phyloP scores from a whole-genome alignment of 257 asterid genomes.

The Nemophila menziesii region DNA sequence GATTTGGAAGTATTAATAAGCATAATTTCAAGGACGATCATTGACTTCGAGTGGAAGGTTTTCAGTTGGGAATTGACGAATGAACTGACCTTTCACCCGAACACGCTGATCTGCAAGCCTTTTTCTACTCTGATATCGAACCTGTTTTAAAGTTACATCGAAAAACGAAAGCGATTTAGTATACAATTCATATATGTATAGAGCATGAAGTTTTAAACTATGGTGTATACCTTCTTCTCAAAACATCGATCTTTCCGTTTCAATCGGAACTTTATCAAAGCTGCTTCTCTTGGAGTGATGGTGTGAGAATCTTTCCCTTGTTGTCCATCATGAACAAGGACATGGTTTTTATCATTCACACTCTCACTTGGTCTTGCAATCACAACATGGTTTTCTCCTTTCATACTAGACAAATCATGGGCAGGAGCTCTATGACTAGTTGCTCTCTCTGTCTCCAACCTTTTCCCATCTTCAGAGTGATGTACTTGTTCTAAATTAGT shows the following conservation, averaged over 20 bases:
- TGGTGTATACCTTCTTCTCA: not conserved
- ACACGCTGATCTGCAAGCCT: constrained; percentile 20
- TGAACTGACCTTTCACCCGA: constrained; percentile 18
- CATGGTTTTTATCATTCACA: not conserved
- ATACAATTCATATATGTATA: not conserved
- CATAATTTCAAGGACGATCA: not conserved
- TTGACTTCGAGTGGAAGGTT: not conserved
- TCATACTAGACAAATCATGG: not conserved
- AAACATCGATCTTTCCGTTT: constrained; percentile 3
- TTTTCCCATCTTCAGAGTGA: not conserved
- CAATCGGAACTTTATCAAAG: constrained; percentile 1
- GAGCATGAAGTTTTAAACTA: not conserved
- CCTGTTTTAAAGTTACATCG: constrained; percentile 2
- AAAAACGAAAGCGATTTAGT: not conserved
- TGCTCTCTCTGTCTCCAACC: not conserved
- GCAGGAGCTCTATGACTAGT: not conserved
- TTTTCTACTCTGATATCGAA: constrained; percentile 15
- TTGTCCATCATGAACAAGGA: not conserved
- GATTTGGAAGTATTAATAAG: not conserved
- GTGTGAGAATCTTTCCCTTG: not conserved
- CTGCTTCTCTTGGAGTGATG: not conserved
- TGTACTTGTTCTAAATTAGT: not conserved
- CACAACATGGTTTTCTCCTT: not conserved
- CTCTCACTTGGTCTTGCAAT: not conserved
- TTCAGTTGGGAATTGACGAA: constrained; percentile 8